phyloP scores from a whole-genome alignment of 169 alveolate species.

The Plasmodium billcollinsi region DNA sequence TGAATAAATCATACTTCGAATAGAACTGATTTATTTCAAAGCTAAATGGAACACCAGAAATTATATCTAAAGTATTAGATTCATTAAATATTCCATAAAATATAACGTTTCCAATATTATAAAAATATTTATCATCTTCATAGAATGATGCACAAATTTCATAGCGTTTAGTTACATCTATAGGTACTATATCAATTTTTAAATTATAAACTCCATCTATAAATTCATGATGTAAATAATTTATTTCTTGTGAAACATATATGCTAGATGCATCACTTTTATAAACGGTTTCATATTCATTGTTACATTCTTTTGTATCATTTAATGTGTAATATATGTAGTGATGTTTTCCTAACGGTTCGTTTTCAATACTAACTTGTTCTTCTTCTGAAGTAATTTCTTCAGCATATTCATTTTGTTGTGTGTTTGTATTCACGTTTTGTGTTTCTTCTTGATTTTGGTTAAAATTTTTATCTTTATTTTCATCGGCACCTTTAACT shows the following conservation, averaged over 20 bases:
- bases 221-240: constrained; percentile 13
- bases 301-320: constrained; percentile 63
- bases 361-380: too few species aligned
- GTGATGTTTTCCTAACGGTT: too few species aligned
- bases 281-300: constrained; percentile 39
- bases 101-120: constrained; percentile 37
- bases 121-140: constrained; percentile 28
- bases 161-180: constrained; percentile 25
- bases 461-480: too few species aligned
- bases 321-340: constrained; percentile 44
- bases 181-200: constrained; percentile 37
- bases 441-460: too few species aligned
- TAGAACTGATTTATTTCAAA: constrained; percentile 57
- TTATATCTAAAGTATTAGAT: constrained; percentile 10
- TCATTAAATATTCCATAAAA: constrained; percentile 55
- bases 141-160: constrained; percentile 57
- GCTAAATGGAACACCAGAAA: constrained; percentile 65
- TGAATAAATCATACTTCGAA: constrained; percentile 37
- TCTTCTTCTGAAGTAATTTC: too few species aligned
- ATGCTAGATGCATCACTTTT: constrained; percentile 17
- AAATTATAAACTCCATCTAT: constrained; percentile 54
- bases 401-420: too few species aligned
- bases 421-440: too few species aligned
- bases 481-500: too few species aligned
- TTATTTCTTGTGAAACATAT: constrained; percentile 45